Evolutionary conservation across 257 asterid genomes (phyloP), one percentile per base, ranked within the genome.

Genomic region (Voacanga thouarsii): DNA sequence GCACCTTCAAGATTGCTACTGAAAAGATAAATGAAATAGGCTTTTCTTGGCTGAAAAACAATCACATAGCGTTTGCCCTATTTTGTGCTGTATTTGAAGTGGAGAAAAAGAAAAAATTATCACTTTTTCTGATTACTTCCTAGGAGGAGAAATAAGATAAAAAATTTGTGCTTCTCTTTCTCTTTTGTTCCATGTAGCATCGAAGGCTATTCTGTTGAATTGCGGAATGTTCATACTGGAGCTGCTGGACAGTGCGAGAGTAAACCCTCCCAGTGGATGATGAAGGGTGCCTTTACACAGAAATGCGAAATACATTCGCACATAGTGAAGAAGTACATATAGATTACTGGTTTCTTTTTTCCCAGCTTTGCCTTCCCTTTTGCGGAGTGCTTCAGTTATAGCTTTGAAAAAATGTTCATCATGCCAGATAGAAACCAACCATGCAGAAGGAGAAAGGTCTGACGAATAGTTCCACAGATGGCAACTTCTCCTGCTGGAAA

Each of bases 151-250:
- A n/a, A n/a, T n/a, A n/a, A n/a, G n/a, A n/a, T n/a, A n/a, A n/a
- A 41, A 24, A 39, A 68, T 21, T 77, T 12, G 50, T 11, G 33
- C 14, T 72, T 76, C 74, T 24, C 14, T 51, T 37, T 50, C 51
- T 9, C 4, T 51, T 30, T 72, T 64, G 72, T 23, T 80, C 73
- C 74, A 65, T 80, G 84, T 89, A 89, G 91, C 82, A 78, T 44
- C 88, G 88, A 57, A 83, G 92, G 80, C 78, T 84, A 9, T 90
- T 89, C 71, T 92, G 97, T 85, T 90, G 83, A 86, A 75, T 11
- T 67, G 70, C 65, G 73, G 74, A 78, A 10, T 78, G 53, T 55
- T 75, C 77, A 66, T 61, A 45, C 66, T 7, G 68, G 49, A 80
- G 67, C 39, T 43, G 71, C 41, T 70, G 69, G 69, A 49, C 64